A percentile compares a stretch with the other conserved stretches of the same genome.
phyloP scores from a whole-genome alignment of 345 rosid species.

The Xanthoceras sorbifolium region DNA sequence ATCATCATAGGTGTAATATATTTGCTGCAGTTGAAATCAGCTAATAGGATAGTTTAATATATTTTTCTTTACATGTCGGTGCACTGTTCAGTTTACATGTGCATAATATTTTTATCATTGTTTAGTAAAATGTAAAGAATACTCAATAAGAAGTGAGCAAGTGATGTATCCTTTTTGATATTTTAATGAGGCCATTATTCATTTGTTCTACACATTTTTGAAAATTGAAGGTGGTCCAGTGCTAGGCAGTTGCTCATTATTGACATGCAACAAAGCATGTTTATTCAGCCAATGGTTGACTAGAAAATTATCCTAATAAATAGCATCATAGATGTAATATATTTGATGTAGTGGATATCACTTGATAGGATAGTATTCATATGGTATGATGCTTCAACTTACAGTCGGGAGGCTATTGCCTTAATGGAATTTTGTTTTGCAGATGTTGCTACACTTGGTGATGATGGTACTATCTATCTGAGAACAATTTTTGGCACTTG shows the following conservation, averaged over 20 bases:
- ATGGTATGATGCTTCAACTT: not conserved
- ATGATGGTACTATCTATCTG: constrained; percentile 44
- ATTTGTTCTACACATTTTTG: not conserved
- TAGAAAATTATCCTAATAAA: not conserved
- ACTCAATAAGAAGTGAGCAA: not conserved
- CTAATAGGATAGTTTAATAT: not conserved
- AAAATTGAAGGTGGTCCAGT: not conserved
- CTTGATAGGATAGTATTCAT: not conserved
- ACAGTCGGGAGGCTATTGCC: not conserved
- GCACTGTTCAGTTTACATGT: not conserved
- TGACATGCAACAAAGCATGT: not conserved
- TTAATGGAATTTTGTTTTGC: constrained; percentile 41
- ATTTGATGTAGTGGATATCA: not conserved
- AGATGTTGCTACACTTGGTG: constrained; percentile 47
- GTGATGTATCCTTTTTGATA: not conserved
- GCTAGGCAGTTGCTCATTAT: not conserved
- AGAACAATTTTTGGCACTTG: constrained; percentile 56
- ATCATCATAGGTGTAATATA: not conserved
- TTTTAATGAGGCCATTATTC: not conserved
- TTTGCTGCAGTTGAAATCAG: not conserved
- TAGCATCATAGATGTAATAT: not conserved
- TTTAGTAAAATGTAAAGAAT: not conserved
- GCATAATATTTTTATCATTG: not conserved
- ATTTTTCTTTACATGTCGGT: no score
- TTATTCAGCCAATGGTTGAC: not conserved